Conservation (phyloP, 208 protist genomes). For the Trypanosoma boissoni region DNA sequence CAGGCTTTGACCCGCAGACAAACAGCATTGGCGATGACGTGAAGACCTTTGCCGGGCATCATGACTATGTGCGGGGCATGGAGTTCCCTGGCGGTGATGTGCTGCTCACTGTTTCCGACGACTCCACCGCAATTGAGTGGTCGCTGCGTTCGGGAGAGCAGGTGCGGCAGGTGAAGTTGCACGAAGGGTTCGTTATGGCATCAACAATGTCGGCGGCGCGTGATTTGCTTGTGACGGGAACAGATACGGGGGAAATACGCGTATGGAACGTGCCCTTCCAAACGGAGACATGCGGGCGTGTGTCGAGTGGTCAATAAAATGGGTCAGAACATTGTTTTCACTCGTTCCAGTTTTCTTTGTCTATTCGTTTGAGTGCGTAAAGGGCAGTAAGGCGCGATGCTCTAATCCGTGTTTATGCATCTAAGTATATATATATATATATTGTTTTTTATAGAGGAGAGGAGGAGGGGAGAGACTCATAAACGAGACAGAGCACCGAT, state of each 20-base stretch:
- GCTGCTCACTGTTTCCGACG: constrained; percentile 79
- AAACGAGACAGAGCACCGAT: no score
- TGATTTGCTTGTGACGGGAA: constrained; percentile 66
- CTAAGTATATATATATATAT: no score
- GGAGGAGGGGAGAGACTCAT: no score
- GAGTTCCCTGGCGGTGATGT: constrained; percentile 54
- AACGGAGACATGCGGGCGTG: constrained; percentile 34
- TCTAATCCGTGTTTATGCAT: no score
- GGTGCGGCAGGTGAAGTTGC: constrained; percentile 69
- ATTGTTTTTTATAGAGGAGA: no score
- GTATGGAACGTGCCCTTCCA: constrained; percentile 69
- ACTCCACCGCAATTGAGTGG: constrained; percentile 82
- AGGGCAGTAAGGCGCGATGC: no score
- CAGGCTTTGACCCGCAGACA: constrained; percentile 38
- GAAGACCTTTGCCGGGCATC: constrained; percentile 54
- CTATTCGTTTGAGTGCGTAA: no score
- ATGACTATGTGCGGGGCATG: constrained; percentile 81
- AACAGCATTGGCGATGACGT: constrained; percentile 49
- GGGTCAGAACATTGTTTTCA: background rate
- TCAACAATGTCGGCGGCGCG: constrained; percentile 40
- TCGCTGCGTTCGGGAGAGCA: constrained; percentile 31
- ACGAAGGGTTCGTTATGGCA: constrained; percentile 80
- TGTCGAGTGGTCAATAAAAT: background rate
- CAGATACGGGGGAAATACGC: constrained; percentile 68
- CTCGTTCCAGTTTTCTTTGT: background rate